Percentiles rank a stretch among this genome's conserved stretches.
Conservation (phyloP, 2,329 filamentous ascomycete species). For the Bretziella fagacearum region DNA sequence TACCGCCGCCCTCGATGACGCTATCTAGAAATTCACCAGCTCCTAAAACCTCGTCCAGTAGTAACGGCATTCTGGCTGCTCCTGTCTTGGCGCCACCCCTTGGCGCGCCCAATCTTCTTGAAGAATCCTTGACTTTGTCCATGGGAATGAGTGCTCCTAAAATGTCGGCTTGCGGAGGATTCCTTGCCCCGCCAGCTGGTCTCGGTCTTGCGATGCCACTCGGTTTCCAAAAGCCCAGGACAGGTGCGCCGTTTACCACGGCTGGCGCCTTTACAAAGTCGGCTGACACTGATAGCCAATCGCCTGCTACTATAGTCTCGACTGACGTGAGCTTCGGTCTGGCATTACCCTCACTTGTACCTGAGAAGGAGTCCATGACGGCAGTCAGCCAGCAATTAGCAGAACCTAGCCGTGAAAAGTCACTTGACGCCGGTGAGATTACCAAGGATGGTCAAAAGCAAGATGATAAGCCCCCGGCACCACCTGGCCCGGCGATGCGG, state of each 20-base stretch:
- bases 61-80: slow-evolving; percentile 25
- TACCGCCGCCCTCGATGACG: slow-evolving; percentile 9
- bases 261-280: background rate
- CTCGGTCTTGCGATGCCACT: background rate
- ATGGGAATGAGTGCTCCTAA: slow-evolving; percentile 19
- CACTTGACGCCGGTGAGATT: too few relatives aligned
- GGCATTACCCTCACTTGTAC: too few relatives aligned
- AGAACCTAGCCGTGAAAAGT: too few relatives aligned
- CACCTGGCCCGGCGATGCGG: slow-evolving; percentile 28
- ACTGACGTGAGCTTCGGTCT: too few relatives aligned
- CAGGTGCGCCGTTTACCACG: background rate
- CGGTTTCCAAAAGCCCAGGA: background rate
- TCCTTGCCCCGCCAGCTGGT: slow-evolving; percentile 17
- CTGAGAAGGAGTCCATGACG: too few relatives aligned
- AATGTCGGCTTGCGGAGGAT: slow-evolving; percentile 11
- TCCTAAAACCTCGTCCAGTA: slow-evolving; percentile 10
- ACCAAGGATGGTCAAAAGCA: background rate
- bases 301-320: background rate
- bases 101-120: slow-evolving; percentile 10
- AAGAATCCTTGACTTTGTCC: slow-evolving; percentile 10
- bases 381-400: too few relatives aligned
- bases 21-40: background rate
- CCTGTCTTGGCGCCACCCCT: slow-evolving; percentile 25
- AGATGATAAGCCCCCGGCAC: background rate
- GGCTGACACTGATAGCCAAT: background rate